These are phyloP conservation scores for Acrocalymma vagum DNA, from an alignment of 2,329 filamentous ascomycete species.

Conservation along the genomic window DNA sequence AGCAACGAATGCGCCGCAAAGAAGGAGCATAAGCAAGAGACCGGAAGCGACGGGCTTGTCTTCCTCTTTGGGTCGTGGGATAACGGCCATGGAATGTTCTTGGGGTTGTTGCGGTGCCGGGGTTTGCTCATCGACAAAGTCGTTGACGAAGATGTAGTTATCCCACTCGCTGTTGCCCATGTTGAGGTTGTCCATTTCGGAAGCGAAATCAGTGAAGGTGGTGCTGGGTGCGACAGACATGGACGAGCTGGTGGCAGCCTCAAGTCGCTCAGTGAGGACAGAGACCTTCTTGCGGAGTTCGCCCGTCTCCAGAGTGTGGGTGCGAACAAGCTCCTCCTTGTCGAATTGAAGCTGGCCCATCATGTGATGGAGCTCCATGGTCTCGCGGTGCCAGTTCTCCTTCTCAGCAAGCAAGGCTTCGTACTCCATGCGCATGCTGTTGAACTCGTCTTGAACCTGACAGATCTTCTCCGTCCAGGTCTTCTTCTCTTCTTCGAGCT, in stretches of 20 bases:
- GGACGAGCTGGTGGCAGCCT: slow-evolving; percentile 58
- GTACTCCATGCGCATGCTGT: slow-evolving; percentile 70
- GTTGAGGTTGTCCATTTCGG: slow-evolving; percentile 82
- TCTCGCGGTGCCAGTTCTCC: slow-evolving; percentile 75
- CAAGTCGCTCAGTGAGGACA: slow-evolving; percentile 78
- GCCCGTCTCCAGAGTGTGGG: slow-evolving; percentile 88
- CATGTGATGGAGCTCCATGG: slow-evolving; percentile 77
- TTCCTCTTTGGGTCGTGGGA: slow-evolving; percentile 54
- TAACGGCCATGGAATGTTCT: slow-evolving; percentile 51
- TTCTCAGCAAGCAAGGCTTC: slow-evolving; percentile 59
- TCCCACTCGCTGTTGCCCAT: slow-evolving; percentile 84
- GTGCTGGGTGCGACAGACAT: slow-evolving; percentile 63
- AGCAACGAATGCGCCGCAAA: slow-evolving; percentile 94
- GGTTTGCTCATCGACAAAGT: slow-evolving; percentile 68
- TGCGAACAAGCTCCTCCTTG: slow-evolving; percentile 89
- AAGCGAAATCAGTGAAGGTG: slow-evolving; percentile 75
- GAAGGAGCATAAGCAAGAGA: slow-evolving; percentile 91
- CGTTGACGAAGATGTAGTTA: slow-evolving; percentile 78
- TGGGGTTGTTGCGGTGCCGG: slow-evolving; percentile 43
- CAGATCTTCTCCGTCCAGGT: slow-evolving; percentile 79
- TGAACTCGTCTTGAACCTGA: slow-evolving; percentile 80
- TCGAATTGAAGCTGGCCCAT: slow-evolving; percentile 81
- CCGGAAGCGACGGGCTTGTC: slow-evolving; percentile 76
- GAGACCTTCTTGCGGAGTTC: slow-evolving; percentile 93
- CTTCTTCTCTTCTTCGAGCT: slow-evolving; percentile 97